These are phyloP conservation scores for Neltuma alba DNA, from an alignment of 306 rosid genomes.

Conservation along the genomic window DNA sequence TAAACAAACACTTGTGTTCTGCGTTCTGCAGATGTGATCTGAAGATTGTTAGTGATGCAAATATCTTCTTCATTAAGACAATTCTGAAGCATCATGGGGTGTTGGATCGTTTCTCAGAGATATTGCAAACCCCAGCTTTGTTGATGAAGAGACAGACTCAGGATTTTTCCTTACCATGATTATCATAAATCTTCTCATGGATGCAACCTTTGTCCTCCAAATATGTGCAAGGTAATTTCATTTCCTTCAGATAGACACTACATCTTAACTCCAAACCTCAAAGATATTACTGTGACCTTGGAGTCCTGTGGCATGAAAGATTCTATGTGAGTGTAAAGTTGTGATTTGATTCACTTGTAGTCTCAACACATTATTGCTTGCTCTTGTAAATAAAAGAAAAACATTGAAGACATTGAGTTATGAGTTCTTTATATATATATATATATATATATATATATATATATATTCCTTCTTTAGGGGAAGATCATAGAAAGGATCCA, in stretches of 20 bases:
- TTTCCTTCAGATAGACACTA: neutral
- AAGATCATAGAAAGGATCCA: constrained; percentile 53
- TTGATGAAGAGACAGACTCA: constrained; percentile 59
- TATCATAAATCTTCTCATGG: constrained; percentile 59
- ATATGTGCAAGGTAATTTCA: constrained; percentile 71
- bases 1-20: neutral
- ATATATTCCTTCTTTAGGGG: constrained; percentile 34
- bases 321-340: too few relatives aligned
- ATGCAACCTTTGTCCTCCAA: constrained; percentile 70
- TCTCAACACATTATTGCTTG: too few relatives aligned
- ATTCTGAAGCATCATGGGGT: constrained; percentile 61
- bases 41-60: constrained; percentile 70
- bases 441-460: too few relatives aligned
- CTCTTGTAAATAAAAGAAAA: too few relatives aligned
- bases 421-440: too few relatives aligned
- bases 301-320: too few relatives aligned
- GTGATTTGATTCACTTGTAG: too few relatives aligned
- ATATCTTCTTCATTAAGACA: constrained; percentile 62
- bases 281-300: too few relatives aligned
- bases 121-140: constrained; percentile 59
- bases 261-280: too few relatives aligned
- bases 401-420: too few relatives aligned
- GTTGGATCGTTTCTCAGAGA: constrained; percentile 52
- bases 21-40: constrained; percentile 61
- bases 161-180: constrained; percentile 67